These are phyloP conservation scores for Syzygium grande DNA, from an alignment of 345 rosid genomes.

Conservation along the genomic window DNA sequence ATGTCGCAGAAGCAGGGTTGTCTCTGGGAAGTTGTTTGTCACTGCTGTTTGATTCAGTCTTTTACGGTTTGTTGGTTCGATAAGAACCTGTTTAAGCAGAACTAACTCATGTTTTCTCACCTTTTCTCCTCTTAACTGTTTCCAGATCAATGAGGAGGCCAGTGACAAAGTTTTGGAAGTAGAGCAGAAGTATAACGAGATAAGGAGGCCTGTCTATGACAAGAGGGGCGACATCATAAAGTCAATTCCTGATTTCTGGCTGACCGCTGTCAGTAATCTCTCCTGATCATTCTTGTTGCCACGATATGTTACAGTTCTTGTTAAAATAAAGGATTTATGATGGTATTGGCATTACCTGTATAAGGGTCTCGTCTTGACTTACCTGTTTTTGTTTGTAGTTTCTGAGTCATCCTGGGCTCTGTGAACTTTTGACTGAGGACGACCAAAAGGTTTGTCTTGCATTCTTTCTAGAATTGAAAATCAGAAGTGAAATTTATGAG, in stretches of 20 bases:
- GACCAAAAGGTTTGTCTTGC: slow-evolving; percentile 69
- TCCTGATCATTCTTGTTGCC: not conserved
- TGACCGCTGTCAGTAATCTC: slow-evolving; percentile 66
- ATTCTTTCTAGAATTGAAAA: not conserved
- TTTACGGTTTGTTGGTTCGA: not conserved
- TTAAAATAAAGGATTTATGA: too few species aligned
- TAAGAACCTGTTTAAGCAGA: not conserved
- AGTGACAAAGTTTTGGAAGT: slow-evolving; percentile 87
- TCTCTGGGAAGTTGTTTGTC: not conserved
- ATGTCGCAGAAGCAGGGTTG: not conserved
- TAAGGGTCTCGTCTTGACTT: not conserved
- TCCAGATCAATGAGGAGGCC: slow-evolving; percentile 85
- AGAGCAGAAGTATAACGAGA: slow-evolving; percentile 80
- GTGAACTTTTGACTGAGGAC: slow-evolving; percentile 70
- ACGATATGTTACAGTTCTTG: not conserved
- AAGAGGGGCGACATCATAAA: slow-evolving; percentile 66
- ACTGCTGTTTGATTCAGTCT: not conserved
- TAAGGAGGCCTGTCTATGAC: slow-evolving; percentile 83
- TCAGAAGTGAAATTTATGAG: not conserved
- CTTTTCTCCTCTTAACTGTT: not conserved
- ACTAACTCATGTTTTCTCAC: not conserved
- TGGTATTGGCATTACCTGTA: not conserved
- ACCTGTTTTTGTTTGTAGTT: slow-evolving; percentile 36
- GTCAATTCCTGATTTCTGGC: slow-evolving; percentile 86
- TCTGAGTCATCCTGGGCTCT: slow-evolving; percentile 78